phyloP scores from a whole-genome alignment of 1,139 yeast species.

The Suhomyces terraborum region DNA sequence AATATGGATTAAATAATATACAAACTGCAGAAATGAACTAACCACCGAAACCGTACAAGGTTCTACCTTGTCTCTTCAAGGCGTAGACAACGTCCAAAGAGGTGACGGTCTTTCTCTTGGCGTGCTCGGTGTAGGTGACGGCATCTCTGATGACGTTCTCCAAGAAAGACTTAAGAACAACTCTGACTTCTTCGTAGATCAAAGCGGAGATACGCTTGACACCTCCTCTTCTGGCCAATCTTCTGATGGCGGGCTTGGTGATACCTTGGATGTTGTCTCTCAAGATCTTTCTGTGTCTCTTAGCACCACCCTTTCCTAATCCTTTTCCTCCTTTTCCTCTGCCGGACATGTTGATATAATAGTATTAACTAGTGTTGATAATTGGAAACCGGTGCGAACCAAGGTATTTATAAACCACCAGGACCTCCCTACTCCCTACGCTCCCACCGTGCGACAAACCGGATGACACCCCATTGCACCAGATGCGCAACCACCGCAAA shows the following conservation, averaged over 20 bases:
- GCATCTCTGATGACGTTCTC: slow-evolving; percentile 98
- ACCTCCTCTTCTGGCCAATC: slow-evolving; percentile 99
- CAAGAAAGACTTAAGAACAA: slow-evolving; percentile 91
- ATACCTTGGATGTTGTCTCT: slow-evolving; percentile 99
- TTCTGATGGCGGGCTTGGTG: slow-evolving; percentile 99
- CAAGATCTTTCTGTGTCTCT: slow-evolving; percentile 99
- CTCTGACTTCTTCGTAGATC: slow-evolving; percentile 98
- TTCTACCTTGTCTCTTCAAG: slow-evolving; percentile 99
- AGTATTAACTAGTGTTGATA: slow-evolving; percentile 14
- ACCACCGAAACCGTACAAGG: slow-evolving; percentile 99
- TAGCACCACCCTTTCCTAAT: slow-evolving; percentile 99
- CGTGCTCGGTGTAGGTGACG: slow-evolving; percentile 99
- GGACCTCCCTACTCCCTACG: slow-evolving; percentile 4
- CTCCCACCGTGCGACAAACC: not conserved
- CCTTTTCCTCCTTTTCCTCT: slow-evolving; percentile 99
- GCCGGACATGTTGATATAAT: slow-evolving; percentile 83
- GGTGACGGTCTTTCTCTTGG: slow-evolving; percentile 99
- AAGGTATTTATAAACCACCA: slow-evolving; percentile 11
- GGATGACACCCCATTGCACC: not conserved
- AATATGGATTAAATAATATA: slow-evolving; percentile 19
- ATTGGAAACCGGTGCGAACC: slow-evolving; percentile 10
- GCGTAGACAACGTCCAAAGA: slow-evolving; percentile 98
- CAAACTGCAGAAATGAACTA: slow-evolving; percentile 39
- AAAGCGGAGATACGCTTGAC: slow-evolving; percentile 99
- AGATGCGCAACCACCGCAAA: slow-evolving; percentile 2